Evolutionary conservation across 1,139 yeast genomes (phyloP).

Genomic region (Kluyveromyces sp.): DNA sequence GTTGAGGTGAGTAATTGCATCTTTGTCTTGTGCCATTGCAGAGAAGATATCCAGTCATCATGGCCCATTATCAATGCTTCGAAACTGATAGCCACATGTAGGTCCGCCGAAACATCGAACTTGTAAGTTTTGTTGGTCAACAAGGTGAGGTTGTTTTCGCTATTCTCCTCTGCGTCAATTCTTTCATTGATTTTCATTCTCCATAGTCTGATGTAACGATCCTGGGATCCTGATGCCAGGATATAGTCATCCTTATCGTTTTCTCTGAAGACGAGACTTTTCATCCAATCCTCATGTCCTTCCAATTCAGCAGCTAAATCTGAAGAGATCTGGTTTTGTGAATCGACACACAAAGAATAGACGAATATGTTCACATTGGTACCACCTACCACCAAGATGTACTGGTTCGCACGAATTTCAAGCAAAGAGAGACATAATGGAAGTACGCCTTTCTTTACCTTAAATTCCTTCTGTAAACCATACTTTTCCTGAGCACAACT

Average conservation of each 20-base stretch:
- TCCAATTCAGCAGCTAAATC: conserved; percentile 47
- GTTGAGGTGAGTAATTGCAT: conserved; percentile 72
- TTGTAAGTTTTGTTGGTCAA: conserved; percentile 60
- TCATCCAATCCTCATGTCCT: conserved; percentile 95
- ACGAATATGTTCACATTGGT: conserved; percentile 55
- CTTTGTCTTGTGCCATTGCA: conserved; percentile 69
- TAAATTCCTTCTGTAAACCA: conserved; percentile 33
- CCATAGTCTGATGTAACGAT: conserved; percentile 85
- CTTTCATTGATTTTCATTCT: conserved; percentile 51
- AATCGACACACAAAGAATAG: conserved; percentile 40
- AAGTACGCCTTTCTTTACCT: conserved; percentile 45
- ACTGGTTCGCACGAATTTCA: conserved; percentile 34
- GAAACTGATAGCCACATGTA: conserved; percentile 54
- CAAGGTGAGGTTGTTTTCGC: conserved; percentile 44
- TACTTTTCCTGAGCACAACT: conserved; percentile 24
- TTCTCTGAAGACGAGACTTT: conserved; percentile 56
- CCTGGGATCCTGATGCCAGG: conserved; percentile 85
- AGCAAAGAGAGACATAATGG: conserved; percentile 60
- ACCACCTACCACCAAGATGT: conserved; percentile 76
- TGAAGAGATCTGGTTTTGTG: conserved; percentile 23
- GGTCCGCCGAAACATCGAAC: conserved; percentile 36
- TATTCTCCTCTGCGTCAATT: conserved; percentile 54
- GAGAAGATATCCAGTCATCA: conserved; percentile 92
- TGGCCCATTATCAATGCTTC: conserved; percentile 97
- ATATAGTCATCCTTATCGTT: conserved; percentile 45